A percentile compares a stretch with the other conserved stretches of the same genome.
Evolutionary conservation across 441 rosid genomes (phyloP).

Genomic region (Capsella rubella): DNA sequence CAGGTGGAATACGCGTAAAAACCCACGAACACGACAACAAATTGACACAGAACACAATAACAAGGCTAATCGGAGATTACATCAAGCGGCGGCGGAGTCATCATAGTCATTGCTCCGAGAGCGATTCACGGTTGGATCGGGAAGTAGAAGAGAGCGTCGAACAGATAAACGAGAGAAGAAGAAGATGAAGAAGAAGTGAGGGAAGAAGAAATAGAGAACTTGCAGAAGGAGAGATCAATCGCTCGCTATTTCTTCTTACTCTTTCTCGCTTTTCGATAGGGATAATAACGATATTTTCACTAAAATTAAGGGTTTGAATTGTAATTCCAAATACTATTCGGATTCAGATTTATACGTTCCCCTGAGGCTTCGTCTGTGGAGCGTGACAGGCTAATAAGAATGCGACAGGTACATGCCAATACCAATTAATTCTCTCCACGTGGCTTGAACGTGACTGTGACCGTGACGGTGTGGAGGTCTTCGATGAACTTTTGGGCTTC

Average conservation of each 20-base stretch:
- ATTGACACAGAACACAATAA: constrained; percentile 26
- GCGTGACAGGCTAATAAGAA: constrained; percentile 43
- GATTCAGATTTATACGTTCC: constrained; percentile 34
- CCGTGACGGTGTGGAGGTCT: constrained; percentile 25
- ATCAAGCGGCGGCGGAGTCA: constrained; percentile 88
- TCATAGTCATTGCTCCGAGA: constrained; percentile 68
- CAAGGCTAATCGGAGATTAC: constrained; percentile 51
- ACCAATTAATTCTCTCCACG: constrained; percentile 24
- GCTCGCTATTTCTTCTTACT: constrained; percentile 35
- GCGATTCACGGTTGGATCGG: constrained; percentile 52
- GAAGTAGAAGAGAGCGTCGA: constrained; percentile 42
- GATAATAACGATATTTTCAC: constrained; percentile 29
- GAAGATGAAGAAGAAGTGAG: constrained; percentile 21
- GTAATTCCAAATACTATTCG: constrained; percentile 16
- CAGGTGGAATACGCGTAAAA: constrained; percentile 6
- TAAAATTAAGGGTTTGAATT: constrained; percentile 14
- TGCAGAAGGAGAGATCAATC: constrained; percentile 39
- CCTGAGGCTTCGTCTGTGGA: constrained; percentile 17
- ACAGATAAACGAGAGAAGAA: constrained; percentile 23
- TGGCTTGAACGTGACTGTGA: constrained; percentile 1
- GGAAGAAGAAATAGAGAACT: constrained; percentile 21
- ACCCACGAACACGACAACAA: constrained; percentile 18
- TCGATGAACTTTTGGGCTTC: constrained; percentile 16
- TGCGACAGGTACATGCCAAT: background rate
- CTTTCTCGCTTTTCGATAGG: constrained; percentile 33